Percentiles rank a stretch among this genome's conserved stretches.
Conservation (phyloP, 352 stramenopile species). For the Pythium plurisporium region DNA sequence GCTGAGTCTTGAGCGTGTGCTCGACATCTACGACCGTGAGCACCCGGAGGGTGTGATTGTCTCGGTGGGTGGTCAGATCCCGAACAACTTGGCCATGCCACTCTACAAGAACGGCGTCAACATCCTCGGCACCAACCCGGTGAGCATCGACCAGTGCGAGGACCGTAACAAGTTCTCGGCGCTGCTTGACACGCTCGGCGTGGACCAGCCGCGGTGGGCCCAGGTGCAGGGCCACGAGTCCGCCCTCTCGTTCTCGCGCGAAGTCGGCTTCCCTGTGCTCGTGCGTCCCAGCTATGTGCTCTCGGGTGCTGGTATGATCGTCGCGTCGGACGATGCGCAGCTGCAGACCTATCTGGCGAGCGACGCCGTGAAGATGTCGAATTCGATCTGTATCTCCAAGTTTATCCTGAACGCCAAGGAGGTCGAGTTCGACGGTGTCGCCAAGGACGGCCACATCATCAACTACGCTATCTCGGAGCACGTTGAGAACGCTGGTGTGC, state of each 20-base stretch:
- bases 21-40: slow-evolving; percentile 98
- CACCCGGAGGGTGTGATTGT: slow-evolving; percentile 94
- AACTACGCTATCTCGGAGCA: slow-evolving; percentile 99
- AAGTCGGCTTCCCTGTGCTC: slow-evolving; percentile 93
- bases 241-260: slow-evolving; percentile 84
- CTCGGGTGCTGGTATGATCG: slow-evolving; percentile 95
- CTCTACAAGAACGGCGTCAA: slow-evolving; percentile 91
- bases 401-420: slow-evolving; percentile 98
- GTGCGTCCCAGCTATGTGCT: slow-evolving; percentile 96
- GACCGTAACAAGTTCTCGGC: slow-evolving; percentile 97
- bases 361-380: neutral
- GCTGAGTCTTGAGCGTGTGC: slow-evolving; percentile 95
- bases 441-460: slow-evolving; percentile 93
- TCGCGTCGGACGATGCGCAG: slow-evolving; percentile 89
- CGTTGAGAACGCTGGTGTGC: slow-evolving; percentile 99
- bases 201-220: slow-evolving; percentile 95
- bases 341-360: slow-evolving; percentile 67
- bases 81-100: slow-evolving; percentile 96
- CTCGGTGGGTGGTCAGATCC: slow-evolving; percentile 98
- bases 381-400: slow-evolving; percentile 96
- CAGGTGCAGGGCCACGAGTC: slow-evolving; percentile 86
- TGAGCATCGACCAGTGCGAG: slow-evolving; percentile 97
- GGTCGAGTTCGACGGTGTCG: slow-evolving; percentile 99
- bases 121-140: slow-evolving; percentile 94
- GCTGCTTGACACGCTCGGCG: slow-evolving; percentile 92